Evolutionary conservation across 1,284 basidiomycete genomes (phyloP), one percentile per base, ranked within the genome.

Genomic region (Ustilago vetiveriae): DNA sequence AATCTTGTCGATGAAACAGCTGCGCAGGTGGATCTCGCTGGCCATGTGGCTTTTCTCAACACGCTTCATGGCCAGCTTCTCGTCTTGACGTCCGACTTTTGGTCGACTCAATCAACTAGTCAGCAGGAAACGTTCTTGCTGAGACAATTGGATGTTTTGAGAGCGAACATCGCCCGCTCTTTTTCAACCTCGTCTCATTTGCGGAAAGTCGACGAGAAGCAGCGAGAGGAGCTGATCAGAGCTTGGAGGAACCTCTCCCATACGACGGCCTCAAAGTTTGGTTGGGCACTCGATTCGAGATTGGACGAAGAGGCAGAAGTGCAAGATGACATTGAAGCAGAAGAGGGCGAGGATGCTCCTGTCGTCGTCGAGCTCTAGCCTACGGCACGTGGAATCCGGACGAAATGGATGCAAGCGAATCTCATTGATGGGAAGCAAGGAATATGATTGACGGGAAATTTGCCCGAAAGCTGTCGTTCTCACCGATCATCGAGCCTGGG

Each of bases 241-340:
- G 59, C 69, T 3, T 72, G 69, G 69, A 40, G 64, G 27, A 36
- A 26, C 3, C 36, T 72, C 9, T 64, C 64, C 13, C 53, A 64
- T 23, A 23, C 39, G 24, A 45, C 57, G 0, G 8, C 30, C 6
- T 14, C 4, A 10, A 38, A 27, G 17, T 72, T 72, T 27, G 42
- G 51, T 3, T 68, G 64, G 69, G 27, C 67, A 5, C 55, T 72
- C 16, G 64, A 72, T 35, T 9, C 26, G 3, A 14, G 42, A 7
- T 36, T 72, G 6, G 69, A 72, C 32, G 69, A 72, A 26, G 64
- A 72, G 33, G 64, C 51, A 2, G 69, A 72, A 30, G 54, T 67
- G 4, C 24, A 67, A 21, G 57, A 53, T 24, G 69, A 72, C 24
- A 7, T 67, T 14, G 43, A 55, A 9, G 69, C 63, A 4, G 69